These are phyloP conservation scores for Paracoccidioides brasiliensis DNA, from an alignment of 2,329 filamentous ascomycete genomes.

Conservation along the genomic window DNA sequence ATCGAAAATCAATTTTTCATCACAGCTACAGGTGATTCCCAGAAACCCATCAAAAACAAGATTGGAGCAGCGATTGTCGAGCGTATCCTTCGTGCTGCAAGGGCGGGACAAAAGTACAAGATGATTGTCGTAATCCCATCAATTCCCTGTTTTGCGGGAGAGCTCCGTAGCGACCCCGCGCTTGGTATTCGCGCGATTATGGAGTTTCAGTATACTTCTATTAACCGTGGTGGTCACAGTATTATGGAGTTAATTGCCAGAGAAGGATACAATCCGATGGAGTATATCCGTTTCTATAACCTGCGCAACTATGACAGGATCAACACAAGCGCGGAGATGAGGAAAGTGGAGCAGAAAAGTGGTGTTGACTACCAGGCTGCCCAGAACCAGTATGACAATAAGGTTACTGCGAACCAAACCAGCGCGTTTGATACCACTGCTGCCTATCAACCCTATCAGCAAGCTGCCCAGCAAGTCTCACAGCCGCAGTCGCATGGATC, in stretches of 20 bases:
- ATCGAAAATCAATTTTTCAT: constrained; percentile 99
- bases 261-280: constrained; percentile 60
- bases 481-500: constrained; percentile 30
- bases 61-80: constrained; percentile 86
- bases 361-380: constrained; percentile 35
- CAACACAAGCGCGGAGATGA: constrained; percentile 63
- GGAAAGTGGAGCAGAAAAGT: constrained; percentile 34
- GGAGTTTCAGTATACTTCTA: constrained; percentile 97
- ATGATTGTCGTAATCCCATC: constrained; percentile 84
- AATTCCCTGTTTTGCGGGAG: constrained; percentile 87
- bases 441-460: constrained; percentile 58
- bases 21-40: constrained; percentile 80
- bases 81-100: constrained; percentile 65
- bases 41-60: constrained; percentile 61
- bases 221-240: constrained; percentile 79
- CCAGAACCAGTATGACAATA: constrained; percentile 31
- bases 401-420: constrained; percentile 29
- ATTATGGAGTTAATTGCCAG: constrained; percentile 69
- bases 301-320: constrained; percentile 84
- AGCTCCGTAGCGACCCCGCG: constrained; percentile 70
- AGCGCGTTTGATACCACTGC: constrained; percentile 27
- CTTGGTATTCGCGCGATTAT: constrained; percentile 86
- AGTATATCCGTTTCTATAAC: constrained; percentile 91
- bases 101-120: constrained; percentile 75
- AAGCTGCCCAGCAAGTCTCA: constrained; percentile 46